Base-by-base conservation (phyloP, 352 stramenopile genomes). In the Phytophthora citricola region DNA sequence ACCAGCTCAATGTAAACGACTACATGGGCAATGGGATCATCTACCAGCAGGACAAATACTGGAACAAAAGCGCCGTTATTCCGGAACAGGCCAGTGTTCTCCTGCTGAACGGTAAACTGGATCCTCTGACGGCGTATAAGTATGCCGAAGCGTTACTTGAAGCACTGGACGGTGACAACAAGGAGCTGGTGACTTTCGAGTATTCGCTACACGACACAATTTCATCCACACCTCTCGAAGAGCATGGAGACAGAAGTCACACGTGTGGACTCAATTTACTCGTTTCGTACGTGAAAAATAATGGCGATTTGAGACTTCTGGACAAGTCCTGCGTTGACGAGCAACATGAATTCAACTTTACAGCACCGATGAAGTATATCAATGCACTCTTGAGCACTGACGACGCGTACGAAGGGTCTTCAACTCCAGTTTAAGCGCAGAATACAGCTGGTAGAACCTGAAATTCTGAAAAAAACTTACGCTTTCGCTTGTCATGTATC, bases 41-140 rank as follows among this genome's bases (percentile, higher is more conserved):
- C 22, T 88, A 88, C 62, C 41, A 69, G 22, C 76, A 63, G 4
- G 78, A 87, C 56, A 49, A 76, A 39, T 88, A 85, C 71, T 88
- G 71, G 68, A 84, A 83, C 58, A 55, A 63, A 5, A 66, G 69
- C 5, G 79, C 73, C 5, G 57, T 26, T 22, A 81, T 85, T 41
- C 72, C 77, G 3, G 41, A 31, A 4, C 62, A 73, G 3, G 58
- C 71, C 14, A 80, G 63, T 29, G 75, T 89, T 39, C 29, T 86
- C 3, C 44, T 89, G 6, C 17, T 89, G 12, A 83, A 74, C 39
- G 59, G 69, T n/a, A 79, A 75, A 32, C 15, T 86, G 36, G 73
- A 86, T 17, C 63, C 77, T 3, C 50, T 83, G 41, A 87, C 77
- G 2, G 64, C 73, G 12, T 54, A 77, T 65, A 80, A 86, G 48